A percentile compares a stretch with the other conserved stretches of the same genome.
Evolutionary conservation across 2,329 filamentous ascomycete genomes (phyloP).

Genomic region (Aureobasidium sp.): DNA sequence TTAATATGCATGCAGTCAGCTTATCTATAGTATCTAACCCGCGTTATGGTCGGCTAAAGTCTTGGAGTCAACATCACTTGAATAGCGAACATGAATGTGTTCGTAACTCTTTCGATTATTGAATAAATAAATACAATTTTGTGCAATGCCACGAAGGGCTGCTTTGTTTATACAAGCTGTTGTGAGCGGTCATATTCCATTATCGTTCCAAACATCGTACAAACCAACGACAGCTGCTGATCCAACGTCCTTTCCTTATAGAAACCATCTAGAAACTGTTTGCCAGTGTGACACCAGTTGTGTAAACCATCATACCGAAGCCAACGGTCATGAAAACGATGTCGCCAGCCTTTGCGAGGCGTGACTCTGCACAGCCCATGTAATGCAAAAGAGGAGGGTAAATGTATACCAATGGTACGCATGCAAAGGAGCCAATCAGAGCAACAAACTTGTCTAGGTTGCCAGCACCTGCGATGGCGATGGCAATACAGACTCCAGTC

Average conservation of each 20-base stretch:
- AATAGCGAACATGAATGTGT: neutral
- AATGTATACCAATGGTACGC: slow-evolving; percentile 68
- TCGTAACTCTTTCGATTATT: neutral
- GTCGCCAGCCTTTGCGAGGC: slow-evolving; percentile 50
- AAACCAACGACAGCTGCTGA: neutral
- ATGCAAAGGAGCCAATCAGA: slow-evolving; percentile 64
- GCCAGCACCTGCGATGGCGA: slow-evolving; percentile 56
- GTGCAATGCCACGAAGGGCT: too few relatives aligned
- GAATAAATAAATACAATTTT: neutral
- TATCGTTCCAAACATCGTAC: slow-evolving; percentile 4
- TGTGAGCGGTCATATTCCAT: neutral
- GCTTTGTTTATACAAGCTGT: neutral
- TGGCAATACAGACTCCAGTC: slow-evolving; percentile 50
- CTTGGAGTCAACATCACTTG: neutral
- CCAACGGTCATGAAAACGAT: slow-evolving; percentile 57
- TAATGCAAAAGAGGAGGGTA: slow-evolving; percentile 66
- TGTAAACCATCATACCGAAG: slow-evolving; percentile 60
- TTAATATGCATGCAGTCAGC: neutral
- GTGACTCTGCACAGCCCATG: slow-evolving; percentile 54
- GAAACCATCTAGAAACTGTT: slow-evolving; percentile 13
- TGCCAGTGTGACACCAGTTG: slow-evolving; percentile 53
- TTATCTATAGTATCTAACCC: neutral
- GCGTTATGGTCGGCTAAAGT: neutral
- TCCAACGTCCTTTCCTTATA: neutral
- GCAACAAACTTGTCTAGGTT: slow-evolving; percentile 69